phyloP scores from a whole-genome alignment of 805 yeast species.

The Pichia pseudocactophila region DNA sequence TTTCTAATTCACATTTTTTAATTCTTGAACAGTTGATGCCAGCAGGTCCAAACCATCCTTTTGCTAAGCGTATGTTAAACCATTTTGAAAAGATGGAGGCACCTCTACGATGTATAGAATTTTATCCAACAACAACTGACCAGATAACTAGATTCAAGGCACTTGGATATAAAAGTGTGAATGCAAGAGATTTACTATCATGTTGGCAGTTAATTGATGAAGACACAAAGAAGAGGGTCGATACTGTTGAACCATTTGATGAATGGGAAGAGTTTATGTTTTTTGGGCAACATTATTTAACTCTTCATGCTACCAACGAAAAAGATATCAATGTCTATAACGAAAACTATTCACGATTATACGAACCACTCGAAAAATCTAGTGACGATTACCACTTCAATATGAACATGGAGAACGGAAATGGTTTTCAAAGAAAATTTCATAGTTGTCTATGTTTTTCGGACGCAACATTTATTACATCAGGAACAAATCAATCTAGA shows the following conservation, averaged over 20 bases:
- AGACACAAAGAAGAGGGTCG: constrained; percentile 33
- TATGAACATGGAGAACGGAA: neutral
- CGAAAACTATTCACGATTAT: constrained; percentile 4
- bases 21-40: constrained; percentile 69
- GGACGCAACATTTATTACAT: constrained; percentile 22
- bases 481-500: constrained; percentile 35
- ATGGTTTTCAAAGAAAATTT: constrained; percentile 31
- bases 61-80: constrained; percentile 63
- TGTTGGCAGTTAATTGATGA: constrained; percentile 47
- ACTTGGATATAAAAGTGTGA: constrained; percentile 40
- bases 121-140: constrained; percentile 41
- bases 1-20: constrained; percentile 49
- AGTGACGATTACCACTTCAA: neutral
- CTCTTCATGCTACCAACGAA: constrained; percentile 52
- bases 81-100: constrained; percentile 61
- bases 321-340: constrained; percentile 11
- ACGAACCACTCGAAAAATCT: neutral
- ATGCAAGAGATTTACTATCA: constrained; percentile 44
- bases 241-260: constrained; percentile 58
- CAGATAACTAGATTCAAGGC: constrained; percentile 43
- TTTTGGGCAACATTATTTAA: constrained; percentile 67
- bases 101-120: constrained; percentile 56
- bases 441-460: constrained; percentile 19
- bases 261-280: constrained; percentile 77
- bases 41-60: constrained; percentile 51